Evolutionary conservation across 73 alveolate species (phyloP), one percentile per base, ranked within the genome.

Genomic region (Breviolum minutum): DNA sequence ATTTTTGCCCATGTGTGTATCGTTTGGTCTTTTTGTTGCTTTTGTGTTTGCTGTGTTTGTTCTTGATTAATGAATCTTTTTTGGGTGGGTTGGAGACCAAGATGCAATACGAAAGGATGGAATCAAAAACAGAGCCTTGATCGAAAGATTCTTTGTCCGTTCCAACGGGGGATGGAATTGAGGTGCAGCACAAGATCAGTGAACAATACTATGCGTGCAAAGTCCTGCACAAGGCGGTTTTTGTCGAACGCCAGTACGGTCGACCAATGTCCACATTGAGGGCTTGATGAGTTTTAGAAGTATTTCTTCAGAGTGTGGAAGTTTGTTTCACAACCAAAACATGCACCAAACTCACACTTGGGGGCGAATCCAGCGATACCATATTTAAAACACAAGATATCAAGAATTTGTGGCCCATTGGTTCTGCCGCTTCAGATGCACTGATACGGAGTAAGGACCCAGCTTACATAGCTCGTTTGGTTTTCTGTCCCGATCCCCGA

Each of bases 161-260:
- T 2, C 1, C 0, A 8, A 54, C 2, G 26, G n/a, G 81, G 30
- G 13, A 17, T 17, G 13, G 13, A 71, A 71, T 17, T 63, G 86
- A 94, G 99, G 99, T 94, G 27, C 99, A 94, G 73, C 99, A 94
- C 94, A 94, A 94, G 84, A 69, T 80, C 76, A 94, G 99, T 62
- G 99, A 94, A 94, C 99, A 94, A 85, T 94, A 94, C 99, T 94
- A 94, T 22, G 99, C 99, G 24, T 94, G 99, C 94, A 94, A 94
- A 66, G 92, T 94, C 73, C 73, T 94, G 22, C 92, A 94, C 99
- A 94, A 94, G 90, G 99, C 84, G 40, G 14, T 32, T 14, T 29
- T 20, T n/a, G 63, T 32, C 9, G 6, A 29, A 30, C 54, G 54
- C 54, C 0, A 2, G 54, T 40, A 0, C 54, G 54, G 54, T 40